phyloP scores from a whole-genome alignment of 306 rosid species.

The Quillaja saponaria region DNA sequence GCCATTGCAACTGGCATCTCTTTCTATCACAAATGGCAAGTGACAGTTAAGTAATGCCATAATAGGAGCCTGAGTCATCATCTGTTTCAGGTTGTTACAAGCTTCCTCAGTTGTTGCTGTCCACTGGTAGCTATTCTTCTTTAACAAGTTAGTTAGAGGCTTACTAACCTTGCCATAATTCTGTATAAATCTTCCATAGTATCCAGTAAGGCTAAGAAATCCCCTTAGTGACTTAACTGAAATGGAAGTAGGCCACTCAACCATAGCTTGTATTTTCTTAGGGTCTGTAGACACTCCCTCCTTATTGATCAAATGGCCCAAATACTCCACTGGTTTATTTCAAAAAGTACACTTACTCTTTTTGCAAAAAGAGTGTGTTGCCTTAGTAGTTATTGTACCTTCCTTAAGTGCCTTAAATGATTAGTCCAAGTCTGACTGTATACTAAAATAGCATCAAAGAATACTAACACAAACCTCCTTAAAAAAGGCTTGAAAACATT shows the following conservation, averaged over 20 bases:
- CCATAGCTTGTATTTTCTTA: neutral
- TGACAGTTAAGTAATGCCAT: neutral
- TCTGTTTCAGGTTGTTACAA: neutral
- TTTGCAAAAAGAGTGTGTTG: neutral
- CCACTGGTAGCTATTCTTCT: neutral
- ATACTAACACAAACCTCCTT: neutral
- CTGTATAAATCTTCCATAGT: neutral
- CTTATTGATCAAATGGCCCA: neutral
- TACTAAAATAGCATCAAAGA: neutral
- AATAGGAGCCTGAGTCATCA: neutral
- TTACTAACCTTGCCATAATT: neutral
- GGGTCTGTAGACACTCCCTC: neutral
- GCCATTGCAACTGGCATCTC: neutral
- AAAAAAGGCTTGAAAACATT: neutral
- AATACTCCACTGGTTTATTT: conserved; percentile 1
- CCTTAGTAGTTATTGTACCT: neutral
- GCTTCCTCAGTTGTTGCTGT: neutral
- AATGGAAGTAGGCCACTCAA: neutral
- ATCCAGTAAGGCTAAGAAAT: neutral
- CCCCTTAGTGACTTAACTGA: neutral
- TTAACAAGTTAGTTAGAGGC: neutral
- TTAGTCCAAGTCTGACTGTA: neutral
- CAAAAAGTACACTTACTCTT: neutral
- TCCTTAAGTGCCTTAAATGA: neutral
- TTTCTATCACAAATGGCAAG: neutral